Base-by-base conservation (phyloP, 768 basidiomycete species). In the Calocybe cyanea region DNA sequence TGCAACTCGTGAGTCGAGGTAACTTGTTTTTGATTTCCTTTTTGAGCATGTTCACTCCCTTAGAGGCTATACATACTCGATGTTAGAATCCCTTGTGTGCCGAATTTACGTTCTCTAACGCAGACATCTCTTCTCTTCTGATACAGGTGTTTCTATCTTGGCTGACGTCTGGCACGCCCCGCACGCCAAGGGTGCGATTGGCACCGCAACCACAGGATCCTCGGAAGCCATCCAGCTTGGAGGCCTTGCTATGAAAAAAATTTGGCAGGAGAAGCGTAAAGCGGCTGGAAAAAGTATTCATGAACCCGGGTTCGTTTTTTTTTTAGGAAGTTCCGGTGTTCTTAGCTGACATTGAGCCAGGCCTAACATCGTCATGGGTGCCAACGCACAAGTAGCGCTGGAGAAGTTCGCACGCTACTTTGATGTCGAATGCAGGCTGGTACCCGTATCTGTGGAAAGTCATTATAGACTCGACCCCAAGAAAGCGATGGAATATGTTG, bases 341-440 rank as follows among this genome's bases (percentile, higher is more conserved):
- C 32, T 35, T 8, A 34, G 13, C 7, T 7, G 38, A 23, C 2
- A 2, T 24, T 10, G 10, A 34, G 10, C 25, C 25, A 79, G 80
- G 2, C 83, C 83, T 2, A 81, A 81, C 51, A 77, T 83, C 43
- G 66, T 84, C 34, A 78, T 83, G 72, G 80, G 80, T 33, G 77
- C 83, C n/a, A 83, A 85, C 58, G 84, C 83, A 3, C 83, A 86
- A 57, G 83, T 85, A 17, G 80, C 81, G 4, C 64, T 85, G 17
- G 83, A 86, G 59, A 85, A 85, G 56, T 84, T 85, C 50, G 84
- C 85, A 5, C 67, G 84, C 31, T 80, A 83, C 59, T 83, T 81
- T 43, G 84, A 86, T 43, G 82, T 85, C 38, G 85, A 87, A 59
- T 76, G 72, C 49, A 63, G 76, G 10, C 67, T 78, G 11, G 76